Base-by-base conservation (phyloP, 2,329 filamentous ascomycete genomes). In the Diaporthe vaccinii region DNA sequence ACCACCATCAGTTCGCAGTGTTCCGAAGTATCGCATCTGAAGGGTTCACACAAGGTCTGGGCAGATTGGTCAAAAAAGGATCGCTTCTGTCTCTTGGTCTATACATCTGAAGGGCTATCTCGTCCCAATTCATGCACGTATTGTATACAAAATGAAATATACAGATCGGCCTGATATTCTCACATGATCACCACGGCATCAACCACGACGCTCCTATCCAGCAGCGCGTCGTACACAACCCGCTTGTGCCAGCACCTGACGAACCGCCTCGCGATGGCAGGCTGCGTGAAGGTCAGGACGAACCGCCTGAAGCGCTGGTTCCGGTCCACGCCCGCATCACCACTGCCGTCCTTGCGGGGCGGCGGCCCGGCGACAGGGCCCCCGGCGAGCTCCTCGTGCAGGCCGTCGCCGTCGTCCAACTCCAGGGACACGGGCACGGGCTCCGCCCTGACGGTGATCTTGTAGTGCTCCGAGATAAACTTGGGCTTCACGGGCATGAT, bases 271-370 rank as follows among this genome's bases (percentile, higher is more conserved):
- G 90, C 90, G 76, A 90, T 90, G 14, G 84, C 83, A 68, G 87
- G 84, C n/a, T 89, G 88, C 20, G 84, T 80, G 76, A 93, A 92
- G 6, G 88, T 86, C 31, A 93, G 78, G 20, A 93, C 83, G 83
- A 90, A 90, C 55, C 88, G 83, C 49, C 80, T 78, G 72, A 82
- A 85, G 79, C 84, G 85, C 74, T 82, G 78, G 53, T 84, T 80
- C 74, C 82, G 80, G 80, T 83, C 82, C 12, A 79, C 77, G 78
- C 70, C 75, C n/a, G 70, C 76, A 57, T 34, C 46, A 79, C 49
- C 78, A 10, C n/a, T 17, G 5, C 46, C 31, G 15, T n/a, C 59
- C 17, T 31, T 6, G 25, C 46, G 36, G 6, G 75, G 25, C 69
- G 62, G 62, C 15, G 39, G 51, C 5, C 51, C 53, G 15, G 28